Evolutionary conservation across 2,329 filamentous ascomycete genomes (phyloP).

Genomic region (Trichoderma citrinoviride): DNA sequence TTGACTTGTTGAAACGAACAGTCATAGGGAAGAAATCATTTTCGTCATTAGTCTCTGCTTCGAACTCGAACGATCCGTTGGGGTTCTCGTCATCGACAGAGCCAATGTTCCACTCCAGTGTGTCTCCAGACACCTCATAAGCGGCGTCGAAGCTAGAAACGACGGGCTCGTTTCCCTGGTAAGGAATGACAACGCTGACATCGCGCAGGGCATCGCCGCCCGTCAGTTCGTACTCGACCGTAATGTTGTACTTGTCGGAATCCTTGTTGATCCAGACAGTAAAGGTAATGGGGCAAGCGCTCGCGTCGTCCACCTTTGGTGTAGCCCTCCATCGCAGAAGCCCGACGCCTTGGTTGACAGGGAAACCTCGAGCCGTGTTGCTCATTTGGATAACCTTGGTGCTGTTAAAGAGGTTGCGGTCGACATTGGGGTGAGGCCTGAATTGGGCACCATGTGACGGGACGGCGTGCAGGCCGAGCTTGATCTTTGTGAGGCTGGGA

Average conservation of each 20-base stretch:
- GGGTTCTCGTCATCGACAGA: slow-evolving; percentile 77
- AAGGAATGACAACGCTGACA: slow-evolving; percentile 85
- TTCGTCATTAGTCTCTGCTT: slow-evolving; percentile 82
- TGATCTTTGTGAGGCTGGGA: slow-evolving; percentile 84
- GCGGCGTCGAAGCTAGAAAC: slow-evolving; percentile 92
- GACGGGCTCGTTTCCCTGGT: slow-evolving; percentile 76
- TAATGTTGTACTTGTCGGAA: slow-evolving; percentile 80
- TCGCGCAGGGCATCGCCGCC: slow-evolving; percentile 76
- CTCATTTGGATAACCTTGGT: slow-evolving; percentile 85
- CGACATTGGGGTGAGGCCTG: slow-evolving; percentile 94
- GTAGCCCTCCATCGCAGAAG: slow-evolving; percentile 90
- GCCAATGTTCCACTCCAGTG: slow-evolving; percentile 90
- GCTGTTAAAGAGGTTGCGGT: slow-evolving; percentile 80
- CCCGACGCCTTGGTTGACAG: slow-evolving; percentile 87
- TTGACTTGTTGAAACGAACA: slow-evolving; percentile 80
- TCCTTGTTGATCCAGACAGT: slow-evolving; percentile 97
- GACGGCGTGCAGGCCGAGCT: slow-evolving; percentile 73
- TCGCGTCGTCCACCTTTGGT: slow-evolving; percentile 75
- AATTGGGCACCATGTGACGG: slow-evolving; percentile 84
- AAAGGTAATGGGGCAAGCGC: slow-evolving; percentile 87
- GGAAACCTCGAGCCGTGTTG: slow-evolving; percentile 84
- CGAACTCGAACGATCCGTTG: slow-evolving; percentile 90
- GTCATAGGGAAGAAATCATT: slow-evolving; percentile 98
- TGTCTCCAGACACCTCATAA: slow-evolving; percentile 91
- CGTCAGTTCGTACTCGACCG: slow-evolving; percentile 91